These are phyloP conservation scores for Paecilomyces variotii DNA, from an alignment of 2,329 filamentous ascomycete species.

Conservation along the genomic window DNA sequence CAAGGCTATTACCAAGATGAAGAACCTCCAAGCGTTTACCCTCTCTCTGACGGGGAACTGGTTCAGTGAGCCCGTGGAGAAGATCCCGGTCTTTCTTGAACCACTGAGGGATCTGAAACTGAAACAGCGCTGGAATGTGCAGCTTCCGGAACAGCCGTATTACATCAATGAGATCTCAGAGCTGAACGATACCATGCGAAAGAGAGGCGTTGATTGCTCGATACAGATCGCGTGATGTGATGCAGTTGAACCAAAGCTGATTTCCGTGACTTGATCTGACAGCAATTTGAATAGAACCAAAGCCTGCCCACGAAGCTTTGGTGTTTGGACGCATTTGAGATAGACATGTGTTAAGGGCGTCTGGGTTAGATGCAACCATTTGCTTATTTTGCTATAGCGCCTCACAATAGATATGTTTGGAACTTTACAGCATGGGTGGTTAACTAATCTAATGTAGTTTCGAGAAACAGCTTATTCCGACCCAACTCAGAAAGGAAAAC, in stretches of 20 bases:
- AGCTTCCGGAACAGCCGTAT: conserved; percentile 26
- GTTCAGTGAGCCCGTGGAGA: conserved; percentile 30
- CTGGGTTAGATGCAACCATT: not conserved
- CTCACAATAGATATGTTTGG: not conserved
- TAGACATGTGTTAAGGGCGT: not conserved
- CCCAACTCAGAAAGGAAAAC: no score
- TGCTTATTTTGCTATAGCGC: not conserved
- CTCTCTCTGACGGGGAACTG: conserved; percentile 25
- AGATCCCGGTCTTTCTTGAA: conserved; percentile 27
- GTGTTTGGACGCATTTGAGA: not conserved
- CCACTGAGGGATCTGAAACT: conserved; percentile 21
- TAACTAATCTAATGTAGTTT: not conserved
- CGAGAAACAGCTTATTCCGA: no score
- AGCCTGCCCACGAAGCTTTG: not conserved
- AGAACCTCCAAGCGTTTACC: conserved; percentile 20
- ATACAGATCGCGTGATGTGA: conserved; percentile 9
- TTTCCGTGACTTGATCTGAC: not conserved
- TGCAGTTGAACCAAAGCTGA: not conserved
- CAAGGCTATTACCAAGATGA: conserved; percentile 16
- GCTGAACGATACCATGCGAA: conserved; percentile 21
- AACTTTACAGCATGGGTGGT: not conserved
- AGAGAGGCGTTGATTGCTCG: conserved; percentile 25
- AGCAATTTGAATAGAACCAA: not conserved
- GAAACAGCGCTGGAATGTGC: conserved; percentile 20
- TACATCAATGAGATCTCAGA: conserved; percentile 22